A percentile compares a stretch with the other conserved stretches of the same genome.
These are phyloP conservation scores for Hypericum androsaemum DNA, from an alignment of 345 rosid genomes.

Conservation along the genomic window DNA sequence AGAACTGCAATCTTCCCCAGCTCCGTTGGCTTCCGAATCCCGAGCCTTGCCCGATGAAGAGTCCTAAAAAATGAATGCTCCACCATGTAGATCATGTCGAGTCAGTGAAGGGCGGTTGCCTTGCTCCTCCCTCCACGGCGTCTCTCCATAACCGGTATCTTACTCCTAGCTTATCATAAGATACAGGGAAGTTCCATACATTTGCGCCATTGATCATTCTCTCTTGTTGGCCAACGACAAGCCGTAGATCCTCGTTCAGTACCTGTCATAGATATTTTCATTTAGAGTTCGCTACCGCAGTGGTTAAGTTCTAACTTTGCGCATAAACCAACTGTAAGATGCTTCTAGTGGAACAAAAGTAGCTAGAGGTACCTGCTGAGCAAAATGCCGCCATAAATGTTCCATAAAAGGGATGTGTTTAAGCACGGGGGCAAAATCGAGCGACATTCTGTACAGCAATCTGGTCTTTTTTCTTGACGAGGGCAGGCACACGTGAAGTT, in stretches of 20 bases:
- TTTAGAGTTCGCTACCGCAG: too few species aligned
- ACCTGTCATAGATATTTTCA: constrained; percentile 34
- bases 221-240: constrained; percentile 88
- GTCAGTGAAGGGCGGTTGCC: constrained; percentile 49
- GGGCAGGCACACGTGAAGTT: constrained; percentile 91
- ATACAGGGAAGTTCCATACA: constrained; percentile 79
- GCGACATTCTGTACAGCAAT: constrained; percentile 79
- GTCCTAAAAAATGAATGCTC: too few species aligned
- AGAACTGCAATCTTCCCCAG: too few species aligned
- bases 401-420: constrained; percentile 81
- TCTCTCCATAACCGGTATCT: constrained; percentile 86
- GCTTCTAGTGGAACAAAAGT: too few species aligned
- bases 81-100: constrained; percentile 12
- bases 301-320: too few species aligned
- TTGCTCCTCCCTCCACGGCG: constrained; percentile 55
- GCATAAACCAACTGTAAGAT: too few species aligned
- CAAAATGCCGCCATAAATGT: constrained; percentile 81
- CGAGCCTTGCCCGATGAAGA: too few species aligned
- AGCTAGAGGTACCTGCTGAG: constrained; percentile 55
- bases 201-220: constrained; percentile 83
- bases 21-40: too few species aligned
- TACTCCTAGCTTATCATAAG: constrained; percentile 92
- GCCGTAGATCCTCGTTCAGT: constrained; percentile 76
- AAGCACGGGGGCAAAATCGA: constrained; percentile 82
- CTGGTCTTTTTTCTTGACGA: constrained; percentile 75